A percentile compares a stretch with the other conserved stretches of the same genome.
phyloP scores from a whole-genome alignment of 768 basidiomycete species.

The Boletus eberwhitei region DNA sequence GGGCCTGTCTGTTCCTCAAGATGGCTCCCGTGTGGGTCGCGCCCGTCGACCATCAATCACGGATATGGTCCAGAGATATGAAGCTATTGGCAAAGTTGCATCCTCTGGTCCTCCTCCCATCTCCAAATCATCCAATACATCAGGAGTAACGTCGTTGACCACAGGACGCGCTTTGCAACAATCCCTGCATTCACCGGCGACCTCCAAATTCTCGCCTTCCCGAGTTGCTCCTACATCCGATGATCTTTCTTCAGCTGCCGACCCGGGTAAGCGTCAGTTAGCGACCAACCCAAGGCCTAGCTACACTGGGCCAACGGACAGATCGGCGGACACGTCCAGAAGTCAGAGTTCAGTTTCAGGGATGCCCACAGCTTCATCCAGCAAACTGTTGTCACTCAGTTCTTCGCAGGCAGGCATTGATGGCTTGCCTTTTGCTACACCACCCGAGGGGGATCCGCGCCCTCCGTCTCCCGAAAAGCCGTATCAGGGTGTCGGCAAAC shows the following conservation, averaged over 20 bases:
- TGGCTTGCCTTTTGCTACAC: conserved; percentile 21
- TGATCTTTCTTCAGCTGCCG: conserved; percentile 6
- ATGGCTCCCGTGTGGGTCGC: conserved; percentile 37
- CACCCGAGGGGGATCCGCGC: conserved; percentile 32
- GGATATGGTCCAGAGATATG: conserved; percentile 82
- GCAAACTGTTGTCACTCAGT: conserved; percentile 15
- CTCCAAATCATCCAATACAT: conserved; percentile 25
- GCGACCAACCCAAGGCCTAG: conserved; percentile 7
- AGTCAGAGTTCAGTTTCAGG: conserved; percentile 21
- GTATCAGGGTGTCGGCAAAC: conserved; percentile 77
- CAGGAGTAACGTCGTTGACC: conserved; percentile 10
- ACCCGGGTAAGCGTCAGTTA: conserved; percentile 23
- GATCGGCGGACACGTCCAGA: conserved; percentile 7
- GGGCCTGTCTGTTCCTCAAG: conserved; percentile 46
- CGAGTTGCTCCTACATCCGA: conserved; percentile 13
- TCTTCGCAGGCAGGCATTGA: conserved; percentile 22
- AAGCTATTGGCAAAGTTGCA: conserved; percentile 50
- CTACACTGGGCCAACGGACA: conserved; percentile 20
- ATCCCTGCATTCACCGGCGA: conserved; percentile 21
- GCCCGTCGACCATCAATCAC: conserved; percentile 74
- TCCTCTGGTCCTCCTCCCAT: conserved; percentile 30
- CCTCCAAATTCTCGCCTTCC: conserved; percentile 24
- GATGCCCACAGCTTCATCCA: conserved; percentile 21
- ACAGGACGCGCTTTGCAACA: conserved; percentile 23
- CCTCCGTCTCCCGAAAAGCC: conserved; percentile 73